Evolutionary conservation across 257 asterid genomes (phyloP), one percentile per base, ranked within the genome.

Genomic region (Ajuga chamaepitys): DNA sequence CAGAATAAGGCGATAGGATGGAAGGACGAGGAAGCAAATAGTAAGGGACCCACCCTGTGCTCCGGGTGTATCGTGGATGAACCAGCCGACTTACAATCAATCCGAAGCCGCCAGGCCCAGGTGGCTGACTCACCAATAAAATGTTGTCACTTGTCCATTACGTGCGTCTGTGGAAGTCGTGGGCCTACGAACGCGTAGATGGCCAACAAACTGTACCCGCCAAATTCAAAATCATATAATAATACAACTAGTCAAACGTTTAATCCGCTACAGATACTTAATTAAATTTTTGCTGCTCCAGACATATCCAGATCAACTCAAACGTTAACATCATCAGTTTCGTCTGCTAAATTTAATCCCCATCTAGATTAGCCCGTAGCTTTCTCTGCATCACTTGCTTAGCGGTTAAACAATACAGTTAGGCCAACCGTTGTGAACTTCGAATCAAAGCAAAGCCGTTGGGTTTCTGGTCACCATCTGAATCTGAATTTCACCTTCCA

Each of bases 381-480:
- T 80, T 74, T 77, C 70, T 61, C 70, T 61, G 71, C 78, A 78
- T 21, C 35, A 13, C 71, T 83, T 84, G 86, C 87, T 81, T 85
- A 24, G 67, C 63, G 46, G 74, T 45, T 83, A 81, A 77, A 89
- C 88, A 82, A 56, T 34, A 53, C 67, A 61, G 94, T 87, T 85
- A 66, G 95, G 94, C 89, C 91, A 87, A 79, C 86, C 73, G 84
- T 67, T 82, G 71, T 70, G 26, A 65, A 58, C 71, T 57, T 86
- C 13, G 70, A 77, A 74, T 68, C 77, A 63, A 85, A 85, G 94
- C 88, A 85, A 87, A 74, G 72, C 71, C 67, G 81, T 78, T 80
- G 76, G 86, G 74, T 85, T 81, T 74, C 85, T 83, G 86, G 90
- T 84, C 92, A 67, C 95, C 84, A 76, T 86, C 95, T 68, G 51